A percentile compares a stretch with the other conserved stretches of the same genome.
Conservation (phyloP, 2,329 filamentous ascomycete species). For the Nemania sp. region DNA sequence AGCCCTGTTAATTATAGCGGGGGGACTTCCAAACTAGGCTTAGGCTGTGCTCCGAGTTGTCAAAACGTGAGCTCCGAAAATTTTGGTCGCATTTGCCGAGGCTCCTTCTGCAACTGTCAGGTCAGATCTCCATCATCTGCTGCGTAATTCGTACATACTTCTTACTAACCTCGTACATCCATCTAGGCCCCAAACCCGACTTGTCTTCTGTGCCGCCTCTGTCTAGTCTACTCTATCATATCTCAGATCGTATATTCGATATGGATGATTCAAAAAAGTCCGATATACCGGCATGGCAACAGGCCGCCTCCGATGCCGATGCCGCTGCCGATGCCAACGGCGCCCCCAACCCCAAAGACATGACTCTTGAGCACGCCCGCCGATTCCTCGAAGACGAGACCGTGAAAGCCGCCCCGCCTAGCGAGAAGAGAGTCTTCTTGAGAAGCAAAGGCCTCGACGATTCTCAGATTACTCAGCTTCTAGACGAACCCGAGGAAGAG, state of each 20-base stretch:
- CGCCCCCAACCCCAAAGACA: constrained; percentile 27
- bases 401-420: constrained; percentile 69
- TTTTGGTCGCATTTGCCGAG: too few species aligned
- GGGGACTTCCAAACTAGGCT: too few species aligned
- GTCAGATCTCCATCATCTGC: too few species aligned
- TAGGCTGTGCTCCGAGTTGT: too few species aligned
- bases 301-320: constrained; percentile 3
- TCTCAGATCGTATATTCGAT: neutral
- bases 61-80: too few species aligned
- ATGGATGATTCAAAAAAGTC: constrained; percentile 30
- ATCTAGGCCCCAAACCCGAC: neutral
- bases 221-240: neutral
- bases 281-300: constrained; percentile 34
- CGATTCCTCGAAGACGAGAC: constrained; percentile 76
- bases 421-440: constrained; percentile 78
- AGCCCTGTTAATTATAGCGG: too few species aligned
- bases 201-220: neutral
- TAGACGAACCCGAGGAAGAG: constrained; percentile 45
- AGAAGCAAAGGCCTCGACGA: constrained; percentile 73
- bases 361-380: constrained; percentile 66
- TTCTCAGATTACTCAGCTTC: constrained; percentile 69
- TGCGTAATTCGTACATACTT: neutral
- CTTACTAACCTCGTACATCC: neutral
- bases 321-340: constrained; percentile 11
- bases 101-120: too few species aligned